Evolutionary conservation across 345 rosid species (phyloP).

Genomic region (Arabidopsis thaliana): TAIR10.1 NC_003070.9:9420501-9421000

Average conservation of each 20-base stretch:
- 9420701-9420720: conserved; percentile 37
- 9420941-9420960: background rate
- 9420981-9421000: background rate
- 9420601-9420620: conserved; percentile 1
- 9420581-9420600: conserved; percentile 28
- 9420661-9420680: background rate
- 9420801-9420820: conserved; percentile 20
- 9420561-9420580: conserved; percentile 25
- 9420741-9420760: background rate
- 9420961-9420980: conserved; percentile 23
- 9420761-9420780: background rate
- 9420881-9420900: conserved; percentile 32
- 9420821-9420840: conserved; percentile 32
- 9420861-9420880: background rate
- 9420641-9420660: too few species aligned
- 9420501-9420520: background rate
- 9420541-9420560: conserved; percentile 27
- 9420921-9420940: conserved; percentile 19
- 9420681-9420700: conserved; percentile 35
- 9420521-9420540: conserved; percentile 18
- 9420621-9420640: too few species aligned
- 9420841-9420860: conserved; percentile 39
- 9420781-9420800: conserved; percentile 35
- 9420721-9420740: conserved; percentile 35
- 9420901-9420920: conserved; percentile 6